These are phyloP conservation scores for Rhodosporidiobolus odoratus DNA, from an alignment of 768 basidiomycete genomes.

Conservation along the genomic window DNA sequence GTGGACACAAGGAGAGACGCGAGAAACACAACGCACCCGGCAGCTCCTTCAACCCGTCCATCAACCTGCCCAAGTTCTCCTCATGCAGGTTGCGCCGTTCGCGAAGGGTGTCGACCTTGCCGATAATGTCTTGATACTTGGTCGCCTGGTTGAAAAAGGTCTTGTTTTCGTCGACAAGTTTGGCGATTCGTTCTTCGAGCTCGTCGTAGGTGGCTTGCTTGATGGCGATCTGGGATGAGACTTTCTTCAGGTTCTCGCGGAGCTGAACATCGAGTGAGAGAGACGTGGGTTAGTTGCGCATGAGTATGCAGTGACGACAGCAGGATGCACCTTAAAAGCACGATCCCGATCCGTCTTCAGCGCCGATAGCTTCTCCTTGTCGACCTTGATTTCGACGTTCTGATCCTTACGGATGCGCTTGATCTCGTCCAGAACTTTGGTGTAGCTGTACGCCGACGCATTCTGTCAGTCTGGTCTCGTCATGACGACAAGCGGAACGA, in stretches of 20 bases:
- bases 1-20: not conserved
- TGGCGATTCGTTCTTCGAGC: constrained; percentile 88
- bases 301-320: not conserved
- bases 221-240: constrained; percentile 75
- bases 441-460: constrained; percentile 59
- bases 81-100: constrained; percentile 61
- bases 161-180: constrained; percentile 53
- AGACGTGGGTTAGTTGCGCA: not conserved
- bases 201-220: constrained; percentile 80
- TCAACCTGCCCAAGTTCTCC: constrained; percentile 52
- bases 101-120: constrained; percentile 61
- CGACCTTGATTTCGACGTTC: constrained; percentile 80
- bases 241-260: constrained; percentile 55
- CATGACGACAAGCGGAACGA: not conserved
- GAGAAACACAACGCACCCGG: constrained; percentile 52
- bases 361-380: constrained; percentile 66
- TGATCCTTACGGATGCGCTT: constrained; percentile 85
- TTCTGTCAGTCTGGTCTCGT: not conserved
- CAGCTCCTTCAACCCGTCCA: constrained; percentile 53
- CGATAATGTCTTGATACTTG: constrained; percentile 78
- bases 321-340: constrained; percentile 60
- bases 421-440: constrained; percentile 90
- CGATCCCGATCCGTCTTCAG: constrained; percentile 73
- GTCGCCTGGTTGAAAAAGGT: constrained; percentile 72
- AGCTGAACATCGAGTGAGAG: constrained; percentile 1